A percentile compares a stretch with the other conserved stretches of the same genome.
These are phyloP conservation scores for Ceratobasidium theobromae DNA, from an alignment of 1,284 basidiomycete genomes.

Conservation along the genomic window DNA sequence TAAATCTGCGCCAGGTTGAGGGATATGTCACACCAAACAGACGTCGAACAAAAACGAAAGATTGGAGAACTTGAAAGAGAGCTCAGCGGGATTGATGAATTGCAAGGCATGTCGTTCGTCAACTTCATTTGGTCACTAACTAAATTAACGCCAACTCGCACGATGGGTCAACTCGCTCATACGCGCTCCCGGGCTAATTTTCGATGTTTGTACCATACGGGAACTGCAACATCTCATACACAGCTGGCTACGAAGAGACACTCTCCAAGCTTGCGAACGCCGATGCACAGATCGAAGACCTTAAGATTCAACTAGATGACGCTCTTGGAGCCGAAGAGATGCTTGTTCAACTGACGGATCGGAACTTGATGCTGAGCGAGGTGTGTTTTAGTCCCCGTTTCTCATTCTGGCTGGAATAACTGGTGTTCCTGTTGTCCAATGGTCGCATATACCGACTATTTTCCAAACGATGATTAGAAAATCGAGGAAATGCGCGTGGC, in stretches of 20 bases:
- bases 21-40: conserved; percentile 85
- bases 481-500: conserved; percentile 95
- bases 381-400: conserved; percentile 46
- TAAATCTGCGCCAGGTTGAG: conserved; percentile 65
- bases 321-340: conserved; percentile 95
- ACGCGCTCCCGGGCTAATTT: no score
- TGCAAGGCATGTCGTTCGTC: conserved; percentile 56
- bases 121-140: not conserved
- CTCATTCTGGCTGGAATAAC: not conserved
- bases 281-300: conserved; percentile 88
- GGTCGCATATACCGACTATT: not conserved
- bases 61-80: conserved; percentile 91
- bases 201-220: no score
- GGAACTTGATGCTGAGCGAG: conserved; percentile 88
- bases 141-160: no score
- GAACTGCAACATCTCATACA: no score
- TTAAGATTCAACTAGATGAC: conserved; percentile 93
- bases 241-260: conserved; percentile 78
- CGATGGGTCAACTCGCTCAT: no score
- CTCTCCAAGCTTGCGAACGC: conserved; percentile 80
- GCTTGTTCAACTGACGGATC: conserved; percentile 92
- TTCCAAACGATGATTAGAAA: conserved; percentile 56
- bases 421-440: not conserved
- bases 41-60: conserved; percentile 78
- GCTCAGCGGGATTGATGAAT: conserved; percentile 64